Evolutionary conservation across 257 asterid species (phyloP).

Genomic region (Leptodermis oblonga): DNA sequence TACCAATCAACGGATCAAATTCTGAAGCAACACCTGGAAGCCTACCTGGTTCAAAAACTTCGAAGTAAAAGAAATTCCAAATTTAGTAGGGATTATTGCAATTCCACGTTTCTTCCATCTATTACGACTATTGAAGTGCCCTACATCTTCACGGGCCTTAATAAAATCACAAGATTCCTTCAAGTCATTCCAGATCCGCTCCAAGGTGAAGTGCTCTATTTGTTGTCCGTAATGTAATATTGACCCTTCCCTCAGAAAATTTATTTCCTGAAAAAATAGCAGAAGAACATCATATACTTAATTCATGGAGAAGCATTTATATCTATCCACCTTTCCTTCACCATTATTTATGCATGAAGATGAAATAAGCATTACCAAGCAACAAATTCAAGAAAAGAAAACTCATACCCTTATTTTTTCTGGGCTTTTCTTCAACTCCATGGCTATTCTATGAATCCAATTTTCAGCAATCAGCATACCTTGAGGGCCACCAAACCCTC

Average conservation of each 20-base stretch:
- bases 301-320: not conserved
- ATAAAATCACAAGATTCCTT: conserved; percentile 51
- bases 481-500: conserved; percentile 99
- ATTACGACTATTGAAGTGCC: conserved; percentile 56
- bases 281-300: not conserved
- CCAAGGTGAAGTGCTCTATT: conserved; percentile 62
- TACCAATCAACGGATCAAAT: no score
- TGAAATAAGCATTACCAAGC: not conserved
- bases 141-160: conserved; percentile 57
- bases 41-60: conserved; percentile 93
- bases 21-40: conserved; percentile 13
- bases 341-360: not conserved
- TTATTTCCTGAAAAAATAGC: conserved; percentile 60
- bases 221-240: conserved; percentile 76
- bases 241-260: conserved; percentile 83
- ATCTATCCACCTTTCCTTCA: not conserved
- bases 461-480: conserved; percentile 95
- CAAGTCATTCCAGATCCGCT: conserved; percentile 76
- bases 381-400: conserved; percentile 9
- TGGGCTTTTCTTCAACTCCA: conserved; percentile 75
- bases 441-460: conserved; percentile 87
- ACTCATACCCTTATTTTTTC: conserved; percentile 75
- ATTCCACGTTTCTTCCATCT: conserved; percentile 94
- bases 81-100: conserved; percentile 80
- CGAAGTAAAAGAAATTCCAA: conserved; percentile 87